Base-by-base conservation (phyloP, 495 filamentous ascomycete genomes). In the Halenospora varia region DNA sequence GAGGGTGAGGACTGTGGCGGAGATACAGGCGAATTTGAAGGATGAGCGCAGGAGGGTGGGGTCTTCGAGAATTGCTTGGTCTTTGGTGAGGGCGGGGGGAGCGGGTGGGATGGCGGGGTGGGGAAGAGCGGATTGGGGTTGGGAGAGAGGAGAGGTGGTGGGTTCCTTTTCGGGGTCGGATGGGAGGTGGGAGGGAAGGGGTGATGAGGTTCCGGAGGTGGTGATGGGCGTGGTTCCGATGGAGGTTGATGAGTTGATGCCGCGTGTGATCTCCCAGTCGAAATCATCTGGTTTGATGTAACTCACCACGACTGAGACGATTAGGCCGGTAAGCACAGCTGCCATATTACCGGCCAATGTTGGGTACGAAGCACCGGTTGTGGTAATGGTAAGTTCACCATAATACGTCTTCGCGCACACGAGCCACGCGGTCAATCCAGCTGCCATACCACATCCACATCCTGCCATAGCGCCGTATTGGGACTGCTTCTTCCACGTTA, bases 241-340 rank as follows among this genome's bases (percentile, higher is more conserved):
- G 9, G 9, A n/a, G n/a, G 35, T 9, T n/a, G 35, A 9, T 40
- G 35, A 9, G 35, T 40, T 40, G 68, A 97, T 96, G 2, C 75
- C 75, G 64, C 82, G 81, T 92, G 96, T 96, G 26, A 82, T 85
- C 55, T 84, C 79, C 79, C 89, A 97, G 77, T 97, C 88, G 73
- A 96, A 96, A 66, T 91, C 84, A 61, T 92, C 88, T 60, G 42
- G 35, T 53, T 26, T 2, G 4, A 18, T 8, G 23, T n/a, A 8
- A 18, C 15, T 2, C 3, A 42, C 15, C 2, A n/a, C 18, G 15
- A 17, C 24, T 3, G 4, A 77, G 68, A 95, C 87, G 55, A 95
- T 64, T 2, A 88, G 58, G 0, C 92, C 92, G n/a, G 87, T 86
- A 3, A 96, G 81, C 0, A 96, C 78, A 0, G 91, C 89, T 10